Conservation (phyloP, 371 early-diverging fungal species). For the Parasitella parasitica region DNA sequence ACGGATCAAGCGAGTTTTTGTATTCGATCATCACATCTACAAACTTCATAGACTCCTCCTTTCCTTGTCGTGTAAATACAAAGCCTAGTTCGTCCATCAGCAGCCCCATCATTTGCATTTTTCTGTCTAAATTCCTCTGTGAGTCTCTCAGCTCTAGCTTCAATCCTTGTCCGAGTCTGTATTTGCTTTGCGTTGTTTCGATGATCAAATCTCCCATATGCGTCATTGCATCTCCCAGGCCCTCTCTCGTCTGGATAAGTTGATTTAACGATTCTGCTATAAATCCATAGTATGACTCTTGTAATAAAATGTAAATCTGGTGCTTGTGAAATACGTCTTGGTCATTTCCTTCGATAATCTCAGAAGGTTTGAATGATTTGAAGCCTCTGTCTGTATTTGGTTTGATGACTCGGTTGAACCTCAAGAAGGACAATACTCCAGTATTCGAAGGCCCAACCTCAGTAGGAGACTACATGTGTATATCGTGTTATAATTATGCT, state of each 20-base stretch:
- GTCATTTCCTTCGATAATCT: conserved; percentile 59
- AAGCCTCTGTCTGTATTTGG: conserved; percentile 54
- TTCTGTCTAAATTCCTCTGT: conserved; percentile 54
- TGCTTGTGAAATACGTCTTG: conserved; percentile 61
- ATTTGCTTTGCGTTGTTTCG: conserved; percentile 61
- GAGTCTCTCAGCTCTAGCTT: conserved; percentile 44
- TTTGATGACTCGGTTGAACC: conserved; percentile 52
- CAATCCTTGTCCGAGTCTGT: conserved; percentile 55
- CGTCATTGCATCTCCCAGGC: conserved; percentile 46
- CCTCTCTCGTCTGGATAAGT: conserved; percentile 52
- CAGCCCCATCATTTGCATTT: conserved; percentile 61
- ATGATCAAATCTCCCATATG: conserved; percentile 60
- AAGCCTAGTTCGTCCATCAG: conserved; percentile 59
- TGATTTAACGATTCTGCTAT: conserved; percentile 48
- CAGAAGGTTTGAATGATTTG: conserved; percentile 53
- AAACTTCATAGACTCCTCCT: conserved; percentile 54
- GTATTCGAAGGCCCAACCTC: conserved; percentile 35
- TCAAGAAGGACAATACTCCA: conserved; percentile 47
- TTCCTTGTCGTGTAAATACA: conserved; percentile 54
- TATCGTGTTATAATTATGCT: neutral
- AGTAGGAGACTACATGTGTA: conserved; percentile 41
- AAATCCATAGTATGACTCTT: conserved; percentile 55
- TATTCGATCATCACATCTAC: conserved; percentile 63
- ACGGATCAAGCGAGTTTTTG: conserved; percentile 53
- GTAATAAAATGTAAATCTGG: conserved; percentile 54